Conservation (phyloP, 495 filamentous ascomycete genomes). For the Saxophila tyrrhenica region DNA sequence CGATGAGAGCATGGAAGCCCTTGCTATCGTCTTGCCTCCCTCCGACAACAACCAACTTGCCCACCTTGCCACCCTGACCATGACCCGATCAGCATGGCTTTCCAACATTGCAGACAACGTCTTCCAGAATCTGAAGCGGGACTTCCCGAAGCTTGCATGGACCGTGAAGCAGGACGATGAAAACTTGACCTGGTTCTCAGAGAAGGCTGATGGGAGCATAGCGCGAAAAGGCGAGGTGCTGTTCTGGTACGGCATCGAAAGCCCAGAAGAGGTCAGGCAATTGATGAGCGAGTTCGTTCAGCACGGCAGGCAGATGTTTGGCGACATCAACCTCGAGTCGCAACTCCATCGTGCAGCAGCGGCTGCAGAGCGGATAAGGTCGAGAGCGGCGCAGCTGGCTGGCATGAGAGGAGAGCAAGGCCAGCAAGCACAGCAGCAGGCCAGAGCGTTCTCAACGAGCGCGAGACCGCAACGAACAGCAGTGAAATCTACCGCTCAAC, state of each 20-base stretch:
- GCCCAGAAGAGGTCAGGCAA: slow-evolving; percentile 70
- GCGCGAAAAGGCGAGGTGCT: slow-evolving; percentile 69
- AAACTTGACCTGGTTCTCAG: slow-evolving; percentile 97
- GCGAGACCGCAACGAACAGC: neutral
- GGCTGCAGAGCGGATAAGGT: slow-evolving; percentile 35
- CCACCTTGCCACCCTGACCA: slow-evolving; percentile 84
- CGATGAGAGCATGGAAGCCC: slow-evolving; percentile 90
- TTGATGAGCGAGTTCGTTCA: slow-evolving; percentile 80
- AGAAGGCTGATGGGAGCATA: slow-evolving; percentile 89
- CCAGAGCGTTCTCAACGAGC: slow-evolving; percentile 11
- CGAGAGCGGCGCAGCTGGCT: slow-evolving; percentile 15
- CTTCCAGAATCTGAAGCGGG: slow-evolving; percentile 84
- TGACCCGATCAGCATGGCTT: slow-evolving; percentile 91
- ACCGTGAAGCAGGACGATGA: slow-evolving; percentile 96
- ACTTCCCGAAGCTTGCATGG: slow-evolving; percentile 85
- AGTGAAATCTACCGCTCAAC: slow-evolving; percentile 6
- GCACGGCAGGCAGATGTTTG: slow-evolving; percentile 79
- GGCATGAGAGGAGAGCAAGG: slow-evolving; percentile 41
- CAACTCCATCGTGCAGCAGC: slow-evolving; percentile 67
- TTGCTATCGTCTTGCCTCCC: slow-evolving; percentile 82
- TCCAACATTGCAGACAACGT: slow-evolving; percentile 97
- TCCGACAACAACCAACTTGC: slow-evolving; percentile 40
- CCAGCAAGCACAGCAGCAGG: slow-evolving; percentile 14
- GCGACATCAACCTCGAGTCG: slow-evolving; percentile 79
- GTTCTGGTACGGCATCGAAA: slow-evolving; percentile 93